Evolutionary conservation across 1,284 basidiomycete species (phyloP), one percentile per base, ranked within the genome.

Genomic region (Sporisorium graminicola): DNA sequence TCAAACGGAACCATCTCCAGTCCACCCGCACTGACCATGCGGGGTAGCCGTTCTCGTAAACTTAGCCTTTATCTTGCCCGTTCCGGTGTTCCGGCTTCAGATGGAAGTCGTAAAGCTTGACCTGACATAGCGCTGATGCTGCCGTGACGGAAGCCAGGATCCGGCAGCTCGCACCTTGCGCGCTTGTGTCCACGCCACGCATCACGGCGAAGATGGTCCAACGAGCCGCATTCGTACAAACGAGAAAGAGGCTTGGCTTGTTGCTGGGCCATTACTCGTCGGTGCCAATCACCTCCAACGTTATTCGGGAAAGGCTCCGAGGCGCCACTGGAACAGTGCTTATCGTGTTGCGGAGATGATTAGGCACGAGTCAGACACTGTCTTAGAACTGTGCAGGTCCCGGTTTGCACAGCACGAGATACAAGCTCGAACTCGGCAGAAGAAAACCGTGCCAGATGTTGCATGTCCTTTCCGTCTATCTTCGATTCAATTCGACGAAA

Each of bases 101-200:
- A 29, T n/a, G 27, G 8, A 29, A 27, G 10, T 13, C 46, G 26
- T 16, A 26, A 5, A 27, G 26, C 5, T 10, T 31, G 47, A 50
- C 49, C 13, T 14, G 9, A 6, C 33, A 35, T 13, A 9, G 13
- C 33, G 31, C 31, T 5, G 37, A 7, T 18, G 10, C 18, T 27
- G 47, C 47, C 47, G 49, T 50, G 49, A 49, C 49, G 49, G 27
- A 50, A 29, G 49, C 49, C 26, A 31, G 26, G n/a, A n/a, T 31
- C 49, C 49, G 49, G 10, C 29, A 14, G 37, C 37, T 40, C 5
- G 40, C 18, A n/a, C 29, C 18, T 18, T 31, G 18, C 49, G 49
- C 5, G 20, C 49, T 29, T n/a, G 44, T 35, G 27, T 49, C 47
- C 27, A 29, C 47, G 27, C 27, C 47, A n/a, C 16, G 27, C 5